These are phyloP conservation scores for Amaranthus cruentus DNA, from an alignment of 148 eudicot genomes.

Conservation along the genomic window DNA sequence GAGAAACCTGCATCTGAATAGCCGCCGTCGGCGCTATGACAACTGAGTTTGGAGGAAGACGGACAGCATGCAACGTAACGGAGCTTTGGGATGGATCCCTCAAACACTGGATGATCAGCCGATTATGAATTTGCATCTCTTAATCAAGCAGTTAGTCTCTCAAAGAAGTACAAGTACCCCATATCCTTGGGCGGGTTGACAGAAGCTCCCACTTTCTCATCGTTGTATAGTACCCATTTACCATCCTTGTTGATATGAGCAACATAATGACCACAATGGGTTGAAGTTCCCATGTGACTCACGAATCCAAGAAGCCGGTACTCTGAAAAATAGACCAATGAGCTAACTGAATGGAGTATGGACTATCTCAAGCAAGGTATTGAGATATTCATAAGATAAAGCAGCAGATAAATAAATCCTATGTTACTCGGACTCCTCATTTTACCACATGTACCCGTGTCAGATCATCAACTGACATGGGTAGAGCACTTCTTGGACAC, in stretches of 20 bases:
- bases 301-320: conserved; percentile 79
- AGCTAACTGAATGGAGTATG: neutral
- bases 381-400: neutral
- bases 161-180: conserved; percentile 92
- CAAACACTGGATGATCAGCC: neutral
- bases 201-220: conserved; percentile 80
- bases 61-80: neutral
- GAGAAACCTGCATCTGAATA: neutral
- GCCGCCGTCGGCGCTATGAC: neutral
- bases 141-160: conserved; percentile 45
- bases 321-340: conserved; percentile 33
- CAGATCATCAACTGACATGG: too few relatives aligned
- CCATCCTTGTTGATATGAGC: conserved; percentile 90
- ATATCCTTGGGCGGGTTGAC: conserved; percentile 90
- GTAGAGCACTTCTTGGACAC: too few relatives aligned
- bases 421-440: too few relatives aligned
- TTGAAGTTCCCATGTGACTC: conserved; percentile 96
- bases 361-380: neutral
- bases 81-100: neutral
- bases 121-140: neutral
- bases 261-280: conserved; percentile 95
- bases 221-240: conserved; percentile 89
- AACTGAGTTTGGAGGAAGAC: neutral
- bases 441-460: too few relatives aligned
- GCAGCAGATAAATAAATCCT: neutral